These are phyloP conservation scores for Acanthamoeba triangularis DNA, from an alignment of 208 protist species.

Conservation along the genomic window DNA sequence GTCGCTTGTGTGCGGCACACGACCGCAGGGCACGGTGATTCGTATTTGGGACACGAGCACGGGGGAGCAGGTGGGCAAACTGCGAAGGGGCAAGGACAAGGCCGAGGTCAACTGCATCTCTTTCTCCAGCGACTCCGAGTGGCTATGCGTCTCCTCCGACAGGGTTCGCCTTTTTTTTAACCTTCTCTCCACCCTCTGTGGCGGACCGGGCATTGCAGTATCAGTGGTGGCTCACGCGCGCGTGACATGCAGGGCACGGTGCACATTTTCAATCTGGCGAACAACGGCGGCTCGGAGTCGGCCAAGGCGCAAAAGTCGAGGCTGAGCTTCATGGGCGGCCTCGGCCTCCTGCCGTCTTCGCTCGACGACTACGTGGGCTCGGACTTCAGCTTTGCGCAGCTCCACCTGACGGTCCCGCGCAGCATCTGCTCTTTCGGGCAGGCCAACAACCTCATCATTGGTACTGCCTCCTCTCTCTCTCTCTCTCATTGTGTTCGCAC, in stretches of 20 bases:
- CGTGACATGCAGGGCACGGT: slow-evolving; percentile 92
- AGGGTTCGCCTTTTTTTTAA: slow-evolving; percentile 72
- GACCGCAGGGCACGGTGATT: slow-evolving; percentile 93
- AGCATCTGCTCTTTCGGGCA: slow-evolving; percentile 71
- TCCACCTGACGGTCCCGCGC: slow-evolving; percentile 40
- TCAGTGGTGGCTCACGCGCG: too few species aligned
- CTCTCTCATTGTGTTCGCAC: too few species aligned
- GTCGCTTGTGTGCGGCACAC: too few species aligned
- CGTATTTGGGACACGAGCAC: slow-evolving; percentile 94
- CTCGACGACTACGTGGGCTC: slow-evolving; percentile 67
- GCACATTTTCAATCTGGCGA: slow-evolving; percentile 94
- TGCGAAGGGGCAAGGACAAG: slow-evolving; percentile 92
- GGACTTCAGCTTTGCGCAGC: slow-evolving; percentile 73
- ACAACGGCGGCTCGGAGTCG: neutral
- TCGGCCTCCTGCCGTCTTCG: slow-evolving; percentile 24
- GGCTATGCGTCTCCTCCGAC: slow-evolving; percentile 89
- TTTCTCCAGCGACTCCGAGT: slow-evolving; percentile 89
- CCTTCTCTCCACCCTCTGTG: too few species aligned
- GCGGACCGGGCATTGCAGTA: too few species aligned
- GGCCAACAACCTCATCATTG: slow-evolving; percentile 34
- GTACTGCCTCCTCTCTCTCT: neutral
- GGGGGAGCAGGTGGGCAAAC: slow-evolving; percentile 90
- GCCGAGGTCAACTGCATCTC: slow-evolving; percentile 90
- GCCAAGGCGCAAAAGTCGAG: slow-evolving; percentile 60
- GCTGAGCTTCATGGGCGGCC: slow-evolving; percentile 54